phyloP scores from a whole-genome alignment of 1,284 basidiomycete species.

The Caloboletus firmus region DNA sequence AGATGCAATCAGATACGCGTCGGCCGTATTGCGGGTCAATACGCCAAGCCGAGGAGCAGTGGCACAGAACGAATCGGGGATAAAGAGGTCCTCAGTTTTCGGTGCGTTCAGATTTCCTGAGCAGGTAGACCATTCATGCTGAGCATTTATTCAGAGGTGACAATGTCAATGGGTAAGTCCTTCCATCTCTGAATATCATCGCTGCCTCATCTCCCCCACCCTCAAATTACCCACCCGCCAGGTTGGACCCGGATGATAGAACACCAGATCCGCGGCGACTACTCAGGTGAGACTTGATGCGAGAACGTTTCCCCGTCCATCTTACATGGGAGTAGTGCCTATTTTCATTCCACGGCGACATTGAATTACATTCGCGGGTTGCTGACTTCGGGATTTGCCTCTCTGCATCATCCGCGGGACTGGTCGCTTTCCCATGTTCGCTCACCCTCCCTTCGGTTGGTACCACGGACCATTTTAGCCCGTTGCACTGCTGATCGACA shows the following conservation, averaged over 20 bases:
- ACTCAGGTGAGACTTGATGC: conserved; percentile 52
- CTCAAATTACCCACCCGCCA: background rate
- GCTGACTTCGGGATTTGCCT: conserved; percentile 89
- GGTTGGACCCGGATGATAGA: conserved; percentile 73
- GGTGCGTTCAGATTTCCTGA: conserved; percentile 44
- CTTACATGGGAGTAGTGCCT: conserved; percentile 59
- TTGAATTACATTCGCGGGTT: conserved; percentile 91
- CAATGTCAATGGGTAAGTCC: conserved; percentile 84
- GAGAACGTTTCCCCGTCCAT: background rate
- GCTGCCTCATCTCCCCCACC: background rate
- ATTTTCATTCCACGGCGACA: conserved; percentile 94
- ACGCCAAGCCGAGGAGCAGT: conserved; percentile 93
- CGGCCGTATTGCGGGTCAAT: conserved; percentile 93
- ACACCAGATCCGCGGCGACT: conserved; percentile 88
- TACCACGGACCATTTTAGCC: background rate
- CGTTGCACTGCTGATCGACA: conserved; percentile 11
- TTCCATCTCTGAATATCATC: conserved; percentile 27
- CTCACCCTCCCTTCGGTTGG: conserved; percentile 68
- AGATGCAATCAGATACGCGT: conserved; percentile 67
- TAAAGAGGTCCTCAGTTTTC: conserved; percentile 74
- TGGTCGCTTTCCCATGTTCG: conserved; percentile 95
- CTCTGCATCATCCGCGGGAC: conserved; percentile 85
- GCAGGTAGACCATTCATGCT: background rate
- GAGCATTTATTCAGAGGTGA: conserved; percentile 69
- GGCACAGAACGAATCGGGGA: conserved; percentile 77